Evolutionary conservation across 768 basidiomycete species (phyloP).

Genomic region (Dacryopinax spathularia): DNA sequence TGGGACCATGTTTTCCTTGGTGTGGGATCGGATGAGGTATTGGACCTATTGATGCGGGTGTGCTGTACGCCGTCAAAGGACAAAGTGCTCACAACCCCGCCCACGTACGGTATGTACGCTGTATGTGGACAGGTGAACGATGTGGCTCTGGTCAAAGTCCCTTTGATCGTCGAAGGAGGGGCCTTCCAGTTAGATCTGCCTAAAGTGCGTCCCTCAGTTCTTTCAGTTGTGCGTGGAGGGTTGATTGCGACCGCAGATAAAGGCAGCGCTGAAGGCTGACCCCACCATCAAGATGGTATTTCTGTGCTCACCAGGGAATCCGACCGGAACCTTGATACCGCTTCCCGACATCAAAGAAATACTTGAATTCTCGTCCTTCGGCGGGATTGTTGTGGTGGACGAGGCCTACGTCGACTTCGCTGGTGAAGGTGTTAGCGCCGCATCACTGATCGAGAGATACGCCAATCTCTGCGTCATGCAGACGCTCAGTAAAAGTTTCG

Average conservation of each 20-base stretch:
- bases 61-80: slow-evolving; percentile 67
- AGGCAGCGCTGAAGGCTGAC: slow-evolving; percentile 50
- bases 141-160: slow-evolving; percentile 62
- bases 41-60: slow-evolving; percentile 85
- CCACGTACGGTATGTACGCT: slow-evolving; percentile 95
- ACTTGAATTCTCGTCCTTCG: slow-evolving; percentile 67
- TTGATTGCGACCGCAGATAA: slow-evolving; percentile 37
- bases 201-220: slow-evolving; percentile 36
- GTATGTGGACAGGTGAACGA: slow-evolving; percentile 96
- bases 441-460: slow-evolving; percentile 59
- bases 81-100: slow-evolving; percentile 77
- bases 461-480: slow-evolving; percentile 90
- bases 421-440: slow-evolving; percentile 44
- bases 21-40: slow-evolving; percentile 92
- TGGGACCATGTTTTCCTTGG: slow-evolving; percentile 73
- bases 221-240: neutral
- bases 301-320: slow-evolving; percentile 94
- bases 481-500: slow-evolving; percentile 92
- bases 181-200: slow-evolving; percentile 65
- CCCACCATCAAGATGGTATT: slow-evolving; percentile 80
- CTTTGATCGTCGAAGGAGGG: slow-evolving; percentile 66
- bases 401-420: slow-evolving; percentile 98
- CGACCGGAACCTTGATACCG: slow-evolving; percentile 77
- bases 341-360: slow-evolving; percentile 52
- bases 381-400: slow-evolving; percentile 84